phyloP scores from a whole-genome alignment of 805 yeast genomes.

The Ogataea saltuana region DNA sequence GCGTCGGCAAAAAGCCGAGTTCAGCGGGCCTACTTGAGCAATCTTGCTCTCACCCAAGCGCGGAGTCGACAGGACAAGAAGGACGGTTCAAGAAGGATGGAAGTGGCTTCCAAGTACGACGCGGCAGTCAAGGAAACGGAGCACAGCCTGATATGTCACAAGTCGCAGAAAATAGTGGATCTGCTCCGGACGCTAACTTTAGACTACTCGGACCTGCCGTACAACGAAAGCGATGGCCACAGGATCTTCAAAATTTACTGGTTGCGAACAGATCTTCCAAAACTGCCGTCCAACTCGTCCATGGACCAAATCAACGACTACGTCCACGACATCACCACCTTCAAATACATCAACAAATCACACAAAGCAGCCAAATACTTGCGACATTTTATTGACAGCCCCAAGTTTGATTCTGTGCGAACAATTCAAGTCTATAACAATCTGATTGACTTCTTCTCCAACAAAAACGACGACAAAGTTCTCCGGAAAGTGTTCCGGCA shows the following conservation, averaged over 20 bases:
- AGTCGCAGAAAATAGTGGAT: slow-evolving; percentile 13
- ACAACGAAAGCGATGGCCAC: slow-evolving; percentile 11
- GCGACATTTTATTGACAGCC: slow-evolving; percentile 12
- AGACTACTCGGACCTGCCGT: slow-evolving; percentile 13
- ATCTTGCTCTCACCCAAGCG: neutral
- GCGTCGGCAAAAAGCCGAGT: neutral
- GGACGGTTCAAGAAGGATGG: neutral
- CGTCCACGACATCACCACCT: slow-evolving; percentile 19
- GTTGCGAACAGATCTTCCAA: slow-evolving; percentile 15
- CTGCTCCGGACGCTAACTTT: slow-evolving; percentile 12
- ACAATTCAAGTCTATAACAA: slow-evolving; percentile 17
- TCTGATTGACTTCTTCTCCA: slow-evolving; percentile 39
- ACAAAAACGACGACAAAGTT: slow-evolving; percentile 40
- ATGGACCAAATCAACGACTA: slow-evolving; percentile 9
- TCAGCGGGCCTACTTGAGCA: neutral
- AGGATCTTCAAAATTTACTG: slow-evolving; percentile 20
- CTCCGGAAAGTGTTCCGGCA: slow-evolving; percentile 42
- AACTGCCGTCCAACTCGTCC: slow-evolving; percentile 3
- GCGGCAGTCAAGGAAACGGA: slow-evolving; percentile 8
- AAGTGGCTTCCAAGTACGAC: slow-evolving; percentile 1
- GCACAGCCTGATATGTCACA: slow-evolving; percentile 3
- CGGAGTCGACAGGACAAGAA: neutral
- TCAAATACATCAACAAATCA: slow-evolving; percentile 21
- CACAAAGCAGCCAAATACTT: slow-evolving; percentile 18
- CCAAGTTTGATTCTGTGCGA: slow-evolving; percentile 8